Evolutionary conservation across 2,329 filamentous ascomycete genomes (phyloP), one percentile per base, ranked within the genome.

Genomic region (Clarireedia hainanense): DNA sequence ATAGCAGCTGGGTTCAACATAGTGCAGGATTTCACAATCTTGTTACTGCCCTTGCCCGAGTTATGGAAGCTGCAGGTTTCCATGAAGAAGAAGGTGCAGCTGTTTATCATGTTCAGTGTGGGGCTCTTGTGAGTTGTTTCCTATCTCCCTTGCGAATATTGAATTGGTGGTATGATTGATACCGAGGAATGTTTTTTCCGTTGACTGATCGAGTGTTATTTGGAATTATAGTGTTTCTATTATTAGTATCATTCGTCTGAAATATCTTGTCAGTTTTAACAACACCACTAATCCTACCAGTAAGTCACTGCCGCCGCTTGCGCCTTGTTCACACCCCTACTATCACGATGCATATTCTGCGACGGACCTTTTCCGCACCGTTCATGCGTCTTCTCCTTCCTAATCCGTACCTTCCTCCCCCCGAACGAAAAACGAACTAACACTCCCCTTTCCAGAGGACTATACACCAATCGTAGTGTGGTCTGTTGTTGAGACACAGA

Each of bases 1-100:
- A 71, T 74, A 37, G 75, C 77, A 26, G 79, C 79, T 0, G 72
- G 64, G 20, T 72, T 79, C 55, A 77, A 76, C 57, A 80, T 83
- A 45, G 66, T 67, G 0, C 68, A 78, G 26, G 80, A 83, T 56
- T 15, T 78, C 1, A 74, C 74, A 70, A 76, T 81, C 61, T 69
- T 82, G 20, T 70, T 67, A 0, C 68, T 83, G 4, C 80, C 80
- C 0, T 59, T 80, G 6, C 72, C 70, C 40, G 71, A 76, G 49
- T 63, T 80, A 4, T 65, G 67, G 36, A 58, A 66, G 0, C 68
- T 80, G 4, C 70, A 73, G 5, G 55, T 79, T 23, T 71, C 72
- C 45, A 73, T 69, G 66, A 74, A 70, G 60, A 77, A 75, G 65
- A 80, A 76, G 66, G 46, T 74, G 24, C 71, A 74, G 14, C 71